Conservation (phyloP, 1,284 basidiomycete genomes). For the Hymenochaete sp. region DNA sequence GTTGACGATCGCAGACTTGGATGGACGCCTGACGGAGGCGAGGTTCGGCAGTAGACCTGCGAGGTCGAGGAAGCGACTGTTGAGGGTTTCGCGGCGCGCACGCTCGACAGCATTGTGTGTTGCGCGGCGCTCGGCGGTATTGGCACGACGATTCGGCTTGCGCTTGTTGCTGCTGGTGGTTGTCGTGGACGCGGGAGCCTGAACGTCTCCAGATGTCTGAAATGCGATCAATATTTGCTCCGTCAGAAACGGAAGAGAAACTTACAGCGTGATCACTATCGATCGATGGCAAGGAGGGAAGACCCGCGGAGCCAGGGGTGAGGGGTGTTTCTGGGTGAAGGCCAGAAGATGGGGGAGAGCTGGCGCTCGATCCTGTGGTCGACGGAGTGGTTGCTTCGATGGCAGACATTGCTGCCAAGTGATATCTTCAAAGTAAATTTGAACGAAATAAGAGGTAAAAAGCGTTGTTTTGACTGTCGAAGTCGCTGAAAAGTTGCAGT, state of each 20-base stretch:
- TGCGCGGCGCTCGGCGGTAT: constrained; percentile 88
- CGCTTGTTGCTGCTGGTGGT: constrained; percentile 42
- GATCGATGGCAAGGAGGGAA: constrained; percentile 26
- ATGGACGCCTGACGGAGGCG: constrained; percentile 81
- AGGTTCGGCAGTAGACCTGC: constrained; percentile 85
- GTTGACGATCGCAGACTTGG: constrained; percentile 92
- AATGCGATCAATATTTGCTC: no score
- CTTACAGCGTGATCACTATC: constrained; percentile 10
- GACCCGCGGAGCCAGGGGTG: constrained; percentile 31
- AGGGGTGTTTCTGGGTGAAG: constrained; percentile 37
- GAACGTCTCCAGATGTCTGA: no score
- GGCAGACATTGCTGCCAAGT: constrained; percentile 18
- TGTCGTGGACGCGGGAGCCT: constrained; percentile 24
- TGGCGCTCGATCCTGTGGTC: constrained; percentile 34
- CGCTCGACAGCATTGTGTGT: constrained; percentile 95
- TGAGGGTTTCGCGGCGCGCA: constrained; percentile 83
- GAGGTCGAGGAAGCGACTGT: constrained; percentile 83
- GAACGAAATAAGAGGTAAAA: no score
- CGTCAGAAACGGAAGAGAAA: not conserved
- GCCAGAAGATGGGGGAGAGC: constrained; percentile 31
- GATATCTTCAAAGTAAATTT: no score
- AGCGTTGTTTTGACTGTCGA: not conserved
- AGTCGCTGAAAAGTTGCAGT: not conserved
- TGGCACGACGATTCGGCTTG: constrained; percentile 75
- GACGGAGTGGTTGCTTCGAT: constrained; percentile 49